These are phyloP conservation scores for Penicillium sp. DNA, from an alignment of 2,329 filamentous ascomycete genomes.

Conservation along the genomic window DNA sequence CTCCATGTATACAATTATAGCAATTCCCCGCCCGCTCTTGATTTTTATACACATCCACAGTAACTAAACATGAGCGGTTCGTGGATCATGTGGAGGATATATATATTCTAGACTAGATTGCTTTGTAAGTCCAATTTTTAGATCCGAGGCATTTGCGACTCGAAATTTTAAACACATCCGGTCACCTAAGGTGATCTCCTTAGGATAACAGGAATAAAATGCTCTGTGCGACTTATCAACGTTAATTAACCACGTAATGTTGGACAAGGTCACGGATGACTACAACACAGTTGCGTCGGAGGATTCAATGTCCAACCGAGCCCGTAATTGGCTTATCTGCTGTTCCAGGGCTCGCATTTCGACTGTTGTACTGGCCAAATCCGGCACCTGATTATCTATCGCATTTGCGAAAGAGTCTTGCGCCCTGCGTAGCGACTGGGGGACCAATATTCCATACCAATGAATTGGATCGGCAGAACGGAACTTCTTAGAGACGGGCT, in stretches of 20 bases:
- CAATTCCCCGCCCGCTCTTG: no score
- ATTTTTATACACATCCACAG: neutral
- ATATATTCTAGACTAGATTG: no score
- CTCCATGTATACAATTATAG: neutral
- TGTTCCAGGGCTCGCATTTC: constrained; percentile 46
- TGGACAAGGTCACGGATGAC: neutral
- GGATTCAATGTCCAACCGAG: constrained; percentile 19
- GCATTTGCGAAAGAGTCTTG: constrained; percentile 46
- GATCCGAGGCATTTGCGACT: neutral
- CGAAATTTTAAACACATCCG: neutral
- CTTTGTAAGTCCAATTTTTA: neutral
- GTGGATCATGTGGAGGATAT: neutral
- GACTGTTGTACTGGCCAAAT: constrained; percentile 38
- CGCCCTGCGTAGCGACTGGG: constrained; percentile 45
- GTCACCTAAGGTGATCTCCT: neutral
- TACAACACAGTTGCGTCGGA: neutral
- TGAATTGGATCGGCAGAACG: constrained; percentile 44
- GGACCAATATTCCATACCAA: constrained; percentile 53
- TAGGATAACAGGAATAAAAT: neutral
- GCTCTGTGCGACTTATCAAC: neutral
- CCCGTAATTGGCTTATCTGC: constrained; percentile 35
- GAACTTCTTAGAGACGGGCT: constrained; percentile 15
- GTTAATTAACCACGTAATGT: neutral
- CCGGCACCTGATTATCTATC: constrained; percentile 38
- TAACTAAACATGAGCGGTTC: neutral